Evolutionary conservation across 1,139 yeast genomes (phyloP).

Genomic region (Geotrichum citri-aurantii): DNA sequence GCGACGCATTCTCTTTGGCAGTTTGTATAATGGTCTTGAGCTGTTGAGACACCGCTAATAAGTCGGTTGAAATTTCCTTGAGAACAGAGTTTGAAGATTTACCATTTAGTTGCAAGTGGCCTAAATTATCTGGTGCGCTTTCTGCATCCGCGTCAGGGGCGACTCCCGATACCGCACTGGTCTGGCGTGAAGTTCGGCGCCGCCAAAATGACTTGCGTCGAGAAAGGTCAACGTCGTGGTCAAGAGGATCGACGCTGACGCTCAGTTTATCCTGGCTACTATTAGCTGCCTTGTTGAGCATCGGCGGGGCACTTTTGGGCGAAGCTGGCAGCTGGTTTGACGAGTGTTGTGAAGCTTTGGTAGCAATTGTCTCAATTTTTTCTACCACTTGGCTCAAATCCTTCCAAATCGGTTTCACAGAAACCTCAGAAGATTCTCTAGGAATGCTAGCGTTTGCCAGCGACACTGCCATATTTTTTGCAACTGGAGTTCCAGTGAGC

Average conservation of each 20-base stretch:
- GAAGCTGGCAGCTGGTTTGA: not conserved
- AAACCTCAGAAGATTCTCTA: not conserved
- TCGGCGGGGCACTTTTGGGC: not conserved
- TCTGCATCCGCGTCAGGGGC: conserved; percentile 7
- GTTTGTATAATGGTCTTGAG: not conserved
- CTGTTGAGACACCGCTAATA: not conserved
- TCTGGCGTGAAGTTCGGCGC: conserved; percentile 1
- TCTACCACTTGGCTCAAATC: not conserved
- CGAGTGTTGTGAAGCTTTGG: not conserved
- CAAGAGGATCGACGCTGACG: not conserved
- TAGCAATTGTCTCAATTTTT: conserved; percentile 4
- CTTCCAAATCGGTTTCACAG: not conserved
- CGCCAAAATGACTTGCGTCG: conserved; percentile 12
- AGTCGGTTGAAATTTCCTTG: conserved; percentile 1
- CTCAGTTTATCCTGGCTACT: not conserved
- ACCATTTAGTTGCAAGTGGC: not conserved
- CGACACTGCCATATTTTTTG: not conserved
- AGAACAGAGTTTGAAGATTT: not conserved
- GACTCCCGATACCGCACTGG: conserved; percentile 7
- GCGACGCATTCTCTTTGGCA: not conserved
- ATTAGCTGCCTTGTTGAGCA: conserved; percentile 9
- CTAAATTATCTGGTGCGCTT: not conserved
- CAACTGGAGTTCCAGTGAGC: not conserved
- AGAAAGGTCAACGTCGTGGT: not conserved
- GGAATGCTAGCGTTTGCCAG: not conserved